phyloP scores from a whole-genome alignment of 2,329 filamentous ascomycete species.

The Coniella vitis region DNA sequence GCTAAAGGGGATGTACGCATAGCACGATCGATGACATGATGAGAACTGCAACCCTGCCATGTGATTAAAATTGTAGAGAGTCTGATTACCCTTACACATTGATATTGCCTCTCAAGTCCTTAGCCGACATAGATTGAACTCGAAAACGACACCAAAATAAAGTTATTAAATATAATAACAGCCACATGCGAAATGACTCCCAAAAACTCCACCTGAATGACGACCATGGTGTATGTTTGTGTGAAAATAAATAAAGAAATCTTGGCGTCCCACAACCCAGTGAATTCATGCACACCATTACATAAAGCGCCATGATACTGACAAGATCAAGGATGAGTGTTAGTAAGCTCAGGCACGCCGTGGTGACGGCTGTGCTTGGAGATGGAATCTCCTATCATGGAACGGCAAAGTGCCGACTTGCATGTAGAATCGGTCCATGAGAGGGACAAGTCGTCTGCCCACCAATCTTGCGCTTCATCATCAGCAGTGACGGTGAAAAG shows the following conservation, averaged over 20 bases:
- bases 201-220: conserved; percentile 14
- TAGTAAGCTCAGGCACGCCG: background rate
- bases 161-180: conserved; percentile 3
- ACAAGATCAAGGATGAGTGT: conserved; percentile 1
- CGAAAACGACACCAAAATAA: conserved; percentile 3
- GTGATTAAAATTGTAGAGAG: background rate
- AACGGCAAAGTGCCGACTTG: conserved; percentile 30
- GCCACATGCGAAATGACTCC: conserved; percentile 12
- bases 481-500: conserved; percentile 33
- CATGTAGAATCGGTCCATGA: conserved; percentile 38
- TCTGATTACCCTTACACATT: background rate
- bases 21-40: background rate
- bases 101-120: background rate
- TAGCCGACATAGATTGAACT: conserved; percentile 9
- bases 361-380: conserved; percentile 14
- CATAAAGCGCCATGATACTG: background rate
- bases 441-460: conserved; percentile 38
- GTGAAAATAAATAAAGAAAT: conserved; percentile 1
- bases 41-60: background rate
- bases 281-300: background rate
- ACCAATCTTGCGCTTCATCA: conserved; percentile 34
- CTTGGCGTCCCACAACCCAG: background rate
- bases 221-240: conserved; percentile 7
- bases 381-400: conserved; percentile 24
- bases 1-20: no score